Percentiles rank a stretch among this genome's conserved stretches.
Evolutionary conservation across 2,329 filamentous ascomycete species (phyloP).

Genomic region (Tolypocladium capitatum): DNA sequence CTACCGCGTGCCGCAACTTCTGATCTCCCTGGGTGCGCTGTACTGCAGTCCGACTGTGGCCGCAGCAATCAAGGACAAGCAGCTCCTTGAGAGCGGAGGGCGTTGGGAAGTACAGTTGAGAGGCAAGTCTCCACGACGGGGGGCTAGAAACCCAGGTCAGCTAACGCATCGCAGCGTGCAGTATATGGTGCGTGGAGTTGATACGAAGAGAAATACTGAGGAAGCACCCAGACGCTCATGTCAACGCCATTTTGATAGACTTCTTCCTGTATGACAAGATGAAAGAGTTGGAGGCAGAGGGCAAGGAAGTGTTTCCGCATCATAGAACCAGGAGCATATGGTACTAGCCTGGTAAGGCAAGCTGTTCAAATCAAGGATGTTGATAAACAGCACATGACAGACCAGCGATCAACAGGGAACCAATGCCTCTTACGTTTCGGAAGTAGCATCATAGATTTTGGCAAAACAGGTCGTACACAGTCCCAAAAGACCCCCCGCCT

Average conservation of each 20-base stretch:
- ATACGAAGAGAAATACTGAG: slow-evolving; percentile 68
- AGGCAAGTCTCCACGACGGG: slow-evolving; percentile 33
- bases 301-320: slow-evolving; percentile 52
- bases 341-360: slow-evolving; percentile 44
- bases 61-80: slow-evolving; percentile 49
- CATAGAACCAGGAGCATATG: slow-evolving; percentile 89
- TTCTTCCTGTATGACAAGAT: slow-evolving; percentile 95
- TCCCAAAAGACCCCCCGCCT: background rate
- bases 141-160: background rate
- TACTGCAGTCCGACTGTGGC: slow-evolving; percentile 73
- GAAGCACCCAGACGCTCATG: slow-evolving; percentile 53
- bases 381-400: background rate
- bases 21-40: slow-evolving; percentile 70
- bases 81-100: slow-evolving; percentile 56
- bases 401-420: background rate
- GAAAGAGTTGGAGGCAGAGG: slow-evolving; percentile 62
- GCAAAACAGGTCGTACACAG: background rate
- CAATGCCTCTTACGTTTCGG: background rate
- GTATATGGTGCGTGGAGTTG: slow-evolving; percentile 91
- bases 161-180: slow-evolving; percentile 47
- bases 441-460: background rate
- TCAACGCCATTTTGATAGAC: slow-evolving; percentile 89
- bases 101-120: slow-evolving; percentile 78
- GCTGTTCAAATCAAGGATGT: background rate
- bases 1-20: slow-evolving; percentile 90